These are phyloP conservation scores for Cetraspora pellucida DNA, from an alignment of 192 early-diverging fungal genomes.

Conservation along the genomic window DNA sequence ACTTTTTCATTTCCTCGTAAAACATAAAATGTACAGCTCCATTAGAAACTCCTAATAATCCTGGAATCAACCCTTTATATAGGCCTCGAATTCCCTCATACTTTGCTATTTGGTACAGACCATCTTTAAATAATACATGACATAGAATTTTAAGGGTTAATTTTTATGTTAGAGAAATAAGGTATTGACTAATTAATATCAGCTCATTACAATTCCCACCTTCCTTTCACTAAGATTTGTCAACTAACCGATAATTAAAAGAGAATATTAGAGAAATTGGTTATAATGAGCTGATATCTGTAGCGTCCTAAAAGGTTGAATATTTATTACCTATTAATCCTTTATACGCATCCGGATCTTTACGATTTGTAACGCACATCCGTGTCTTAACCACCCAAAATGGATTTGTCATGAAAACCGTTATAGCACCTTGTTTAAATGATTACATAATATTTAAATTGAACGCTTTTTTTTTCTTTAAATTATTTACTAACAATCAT, in stretches of 20 bases:
- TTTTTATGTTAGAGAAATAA: no score
- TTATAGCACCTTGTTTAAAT: constrained; percentile 55
- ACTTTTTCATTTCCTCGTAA: constrained; percentile 95
- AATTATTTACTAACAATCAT: not conserved
- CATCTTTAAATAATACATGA: constrained; percentile 43
- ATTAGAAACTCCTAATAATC: constrained; percentile 91
- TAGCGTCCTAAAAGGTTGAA: not conserved
- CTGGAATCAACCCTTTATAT: constrained; percentile 82
- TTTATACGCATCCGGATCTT: constrained; percentile 62
- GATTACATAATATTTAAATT: not conserved
- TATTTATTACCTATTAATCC: constrained; percentile 48
- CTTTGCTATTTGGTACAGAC: constrained; percentile 57
- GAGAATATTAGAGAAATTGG: no score
- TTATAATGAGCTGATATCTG: not conserved
- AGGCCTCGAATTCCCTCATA: constrained; percentile 76
- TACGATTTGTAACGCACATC: constrained; percentile 70
- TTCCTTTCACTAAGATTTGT: not conserved
- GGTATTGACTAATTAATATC: no score
- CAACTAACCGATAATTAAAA: no score
- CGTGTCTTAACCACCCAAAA: constrained; percentile 86
- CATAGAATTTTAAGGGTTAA: no score
- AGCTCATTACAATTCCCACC: not conserved
- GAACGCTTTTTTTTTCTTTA: not conserved
- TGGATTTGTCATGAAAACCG: constrained; percentile 75
- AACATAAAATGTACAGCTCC: constrained; percentile 98